Percentiles rank a stretch among this genome's conserved stretches.
These are phyloP conservation scores for Penicillium sp. DNA, from an alignment of 2,329 filamentous ascomycete genomes.

Conservation along the genomic window DNA sequence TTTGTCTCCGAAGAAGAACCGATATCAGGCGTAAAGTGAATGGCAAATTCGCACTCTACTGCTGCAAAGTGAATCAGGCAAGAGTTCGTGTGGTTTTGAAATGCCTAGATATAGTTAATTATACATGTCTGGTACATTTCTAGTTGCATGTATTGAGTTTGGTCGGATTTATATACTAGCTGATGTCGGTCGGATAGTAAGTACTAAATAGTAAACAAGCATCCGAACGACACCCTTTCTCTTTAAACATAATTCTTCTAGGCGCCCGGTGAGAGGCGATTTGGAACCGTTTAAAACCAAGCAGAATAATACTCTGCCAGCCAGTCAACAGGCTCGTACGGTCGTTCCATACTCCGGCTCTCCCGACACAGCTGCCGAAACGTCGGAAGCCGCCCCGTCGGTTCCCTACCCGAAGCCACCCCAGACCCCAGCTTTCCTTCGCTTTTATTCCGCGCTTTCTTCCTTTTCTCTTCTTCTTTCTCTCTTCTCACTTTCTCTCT, in stretches of 20 bases:
- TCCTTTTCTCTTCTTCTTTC: neutral
- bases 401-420: constrained; percentile 9
- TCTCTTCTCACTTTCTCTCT: neutral
- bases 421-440: neutral
- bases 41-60: no score
- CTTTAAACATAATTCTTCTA: neutral
- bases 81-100: neutral
- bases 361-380: constrained; percentile 4
- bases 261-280: neutral
- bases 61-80: no score
- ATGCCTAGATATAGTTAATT: neutral
- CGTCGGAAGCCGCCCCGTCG: constrained; percentile 8
- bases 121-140: neutral
- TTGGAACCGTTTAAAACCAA: no score
- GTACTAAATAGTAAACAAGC: neutral
- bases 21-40: neutral
- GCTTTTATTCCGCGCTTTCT: neutral
- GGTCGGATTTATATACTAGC: no score
- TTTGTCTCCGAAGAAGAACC: neutral
- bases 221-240: neutral
- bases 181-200: no score
- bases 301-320: no score
- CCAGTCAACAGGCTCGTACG: no score
- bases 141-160: neutral
- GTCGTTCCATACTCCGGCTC: neutral